These are phyloP conservation scores for Hypoxylon sp. DNA, from an alignment of 2,329 filamentous ascomycete genomes.

Conservation along the genomic window DNA sequence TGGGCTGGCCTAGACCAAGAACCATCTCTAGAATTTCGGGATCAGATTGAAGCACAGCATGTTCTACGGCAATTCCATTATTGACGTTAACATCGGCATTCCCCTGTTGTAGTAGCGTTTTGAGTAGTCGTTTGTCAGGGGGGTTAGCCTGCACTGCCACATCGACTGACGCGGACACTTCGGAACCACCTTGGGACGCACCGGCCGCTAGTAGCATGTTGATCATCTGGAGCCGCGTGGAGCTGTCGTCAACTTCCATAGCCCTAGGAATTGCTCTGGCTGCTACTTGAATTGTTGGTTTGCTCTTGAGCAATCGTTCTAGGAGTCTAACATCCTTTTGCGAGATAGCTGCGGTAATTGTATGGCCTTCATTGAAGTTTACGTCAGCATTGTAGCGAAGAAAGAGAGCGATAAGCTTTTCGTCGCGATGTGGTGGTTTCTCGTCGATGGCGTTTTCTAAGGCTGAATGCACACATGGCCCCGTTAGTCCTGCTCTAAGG, in stretches of 20 bases:
- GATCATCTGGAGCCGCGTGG: slow-evolving; percentile 63
- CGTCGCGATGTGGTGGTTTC: slow-evolving; percentile 63
- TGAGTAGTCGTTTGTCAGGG: slow-evolving; percentile 65
- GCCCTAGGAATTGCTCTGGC: slow-evolving; percentile 64
- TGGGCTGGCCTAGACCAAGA: slow-evolving; percentile 63
- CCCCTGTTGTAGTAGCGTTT: slow-evolving; percentile 65
- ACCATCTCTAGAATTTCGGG: slow-evolving; percentile 64
- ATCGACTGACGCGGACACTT: slow-evolving; percentile 62
- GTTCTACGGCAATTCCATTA: slow-evolving; percentile 60
- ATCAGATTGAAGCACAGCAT: slow-evolving; percentile 60
- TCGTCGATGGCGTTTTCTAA: slow-evolving; percentile 68
- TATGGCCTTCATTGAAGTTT: slow-evolving; percentile 67
- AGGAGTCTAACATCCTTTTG: slow-evolving; percentile 65
- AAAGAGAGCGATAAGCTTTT: slow-evolving; percentile 66
- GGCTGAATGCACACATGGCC: slow-evolving; percentile 63
- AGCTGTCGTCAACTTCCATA: slow-evolving; percentile 62
- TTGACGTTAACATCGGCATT: slow-evolving; percentile 68
- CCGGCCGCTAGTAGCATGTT: slow-evolving; percentile 63
- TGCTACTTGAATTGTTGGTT: slow-evolving; percentile 63
- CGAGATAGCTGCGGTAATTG: slow-evolving; percentile 63
- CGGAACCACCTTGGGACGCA: slow-evolving; percentile 59
- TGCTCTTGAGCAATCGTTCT: slow-evolving; percentile 61
- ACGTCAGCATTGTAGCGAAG: slow-evolving; percentile 68
- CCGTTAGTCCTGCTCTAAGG: slow-evolving; percentile 63
- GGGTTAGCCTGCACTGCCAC: slow-evolving; percentile 61